Evolutionary conservation across 2,329 filamentous ascomycete genomes (phyloP).

Genomic region (Paecilomyces formosus): DNA sequence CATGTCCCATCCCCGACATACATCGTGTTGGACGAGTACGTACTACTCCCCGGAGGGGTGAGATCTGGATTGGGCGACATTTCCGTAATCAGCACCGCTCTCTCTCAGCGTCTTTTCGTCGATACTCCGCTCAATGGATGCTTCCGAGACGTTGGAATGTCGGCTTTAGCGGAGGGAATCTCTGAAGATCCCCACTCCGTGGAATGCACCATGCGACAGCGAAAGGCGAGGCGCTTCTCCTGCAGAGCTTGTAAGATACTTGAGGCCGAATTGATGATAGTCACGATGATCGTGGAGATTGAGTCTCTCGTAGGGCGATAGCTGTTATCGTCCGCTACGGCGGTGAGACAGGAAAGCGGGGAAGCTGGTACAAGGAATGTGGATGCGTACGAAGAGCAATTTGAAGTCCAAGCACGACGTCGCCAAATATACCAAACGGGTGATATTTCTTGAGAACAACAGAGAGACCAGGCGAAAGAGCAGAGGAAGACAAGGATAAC

Average conservation of each 20-base stretch:
- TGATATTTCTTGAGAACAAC: not conserved
- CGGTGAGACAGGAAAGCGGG: slow-evolving; percentile 5
- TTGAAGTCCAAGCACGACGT: not conserved
- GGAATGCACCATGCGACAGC: slow-evolving; percentile 36
- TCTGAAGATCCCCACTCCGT: slow-evolving; percentile 34
- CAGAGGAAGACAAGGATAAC: not conserved
- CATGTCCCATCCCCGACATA: slow-evolving; percentile 61
- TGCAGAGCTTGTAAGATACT: not conserved
- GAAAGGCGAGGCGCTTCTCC: not conserved
- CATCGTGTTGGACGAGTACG: slow-evolving; percentile 54
- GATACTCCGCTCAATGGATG: slow-evolving; percentile 5
- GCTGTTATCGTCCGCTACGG: slow-evolving; percentile 3
- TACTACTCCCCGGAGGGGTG: slow-evolving; percentile 53
- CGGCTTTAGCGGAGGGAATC: slow-evolving; percentile 34
- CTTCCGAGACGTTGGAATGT: slow-evolving; percentile 30
- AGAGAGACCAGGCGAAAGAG: not conserved
- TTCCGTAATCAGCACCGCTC: slow-evolving; percentile 3
- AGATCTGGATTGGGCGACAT: slow-evolving; percentile 35
- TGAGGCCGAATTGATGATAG: not conserved
- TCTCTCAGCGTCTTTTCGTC: slow-evolving; percentile 2
- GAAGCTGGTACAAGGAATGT: not conserved
- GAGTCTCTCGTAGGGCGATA: not conserved
- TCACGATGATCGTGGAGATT: not conserved
- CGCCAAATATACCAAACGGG: not conserved
- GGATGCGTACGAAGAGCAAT: not conserved